Conservation (phyloP, 2,329 filamentous ascomycete species). For the Fusarium sp. region DNA sequence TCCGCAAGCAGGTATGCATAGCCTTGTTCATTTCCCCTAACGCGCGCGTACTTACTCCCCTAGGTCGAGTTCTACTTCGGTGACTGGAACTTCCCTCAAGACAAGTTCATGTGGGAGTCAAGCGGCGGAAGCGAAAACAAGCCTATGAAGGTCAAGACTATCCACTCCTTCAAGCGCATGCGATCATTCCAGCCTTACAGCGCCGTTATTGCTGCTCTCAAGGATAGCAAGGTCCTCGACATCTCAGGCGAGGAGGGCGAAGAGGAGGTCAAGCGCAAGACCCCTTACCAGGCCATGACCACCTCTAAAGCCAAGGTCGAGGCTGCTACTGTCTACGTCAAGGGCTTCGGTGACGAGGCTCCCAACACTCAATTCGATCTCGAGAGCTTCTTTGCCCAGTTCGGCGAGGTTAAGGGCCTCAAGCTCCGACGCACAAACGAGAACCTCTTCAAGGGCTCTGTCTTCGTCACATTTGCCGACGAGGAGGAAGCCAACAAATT, state of each 20-base stretch:
- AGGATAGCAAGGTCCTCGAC: conserved; percentile 79
- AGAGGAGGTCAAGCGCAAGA: conserved; percentile 82
- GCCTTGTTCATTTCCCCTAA: background rate
- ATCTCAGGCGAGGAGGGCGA: conserved; percentile 79
- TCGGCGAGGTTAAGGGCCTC: conserved; percentile 82
- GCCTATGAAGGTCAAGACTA: conserved; percentile 80
- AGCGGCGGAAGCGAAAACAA: conserved; percentile 85
- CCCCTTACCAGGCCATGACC: conserved; percentile 70
- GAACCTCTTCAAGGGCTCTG: conserved; percentile 91
- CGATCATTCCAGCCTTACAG: conserved; percentile 90
- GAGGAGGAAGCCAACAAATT: conserved; percentile 86
- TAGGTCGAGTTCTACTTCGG: conserved; percentile 97
- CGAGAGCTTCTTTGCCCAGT: conserved; percentile 88
- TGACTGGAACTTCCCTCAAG: conserved; percentile 87
- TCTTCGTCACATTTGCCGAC: conserved; percentile 91
- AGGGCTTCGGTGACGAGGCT: conserved; percentile 91
- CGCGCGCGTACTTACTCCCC: conserved; percentile 14
- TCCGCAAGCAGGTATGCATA: conserved; percentile 79
- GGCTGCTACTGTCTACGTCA: conserved; percentile 85
- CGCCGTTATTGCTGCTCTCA: conserved; percentile 85
- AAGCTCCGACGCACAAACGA: conserved; percentile 83
- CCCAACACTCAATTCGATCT: conserved; percentile 91
- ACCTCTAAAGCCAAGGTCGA: conserved; percentile 75
- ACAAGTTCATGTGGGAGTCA: conserved; percentile 86
- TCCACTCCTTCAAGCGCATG: conserved; percentile 96